Base-by-base conservation (phyloP, 345 rosid species). In the Eucalyptus marginata region DNA sequence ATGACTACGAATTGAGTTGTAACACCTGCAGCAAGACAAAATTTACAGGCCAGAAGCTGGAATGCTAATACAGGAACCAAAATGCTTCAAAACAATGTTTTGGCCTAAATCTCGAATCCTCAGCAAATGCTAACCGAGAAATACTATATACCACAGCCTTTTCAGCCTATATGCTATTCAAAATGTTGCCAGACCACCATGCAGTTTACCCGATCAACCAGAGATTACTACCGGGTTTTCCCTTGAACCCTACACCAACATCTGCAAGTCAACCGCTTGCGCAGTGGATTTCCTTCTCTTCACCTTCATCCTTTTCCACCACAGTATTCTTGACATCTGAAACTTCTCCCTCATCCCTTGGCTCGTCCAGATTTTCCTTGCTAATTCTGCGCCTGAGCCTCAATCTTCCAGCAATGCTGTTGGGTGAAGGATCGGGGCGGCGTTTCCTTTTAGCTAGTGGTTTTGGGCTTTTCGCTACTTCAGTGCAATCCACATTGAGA, bases 391-490 rank as follows among this genome's bases (percentile, higher is more conserved):
- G 94, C 68, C 93, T 89, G 87, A 68, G 93, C 83, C 95, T 91
- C 44, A 94, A 89, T 92, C 96, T 92, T 91, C 92, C 94, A 86
- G 89, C 93, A 79, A 91, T 93, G 76, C 94, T 91, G 44, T 94
- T 90, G 27, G 90, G 93, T 89, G 50, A 90, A 84, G 90, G 92
- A 89, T 93, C 93, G 17, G 64, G 46, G 51, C 90, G 36, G 50
- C 54, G 15, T 24, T 87, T 90, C 44, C 87, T 86, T 89, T 90
- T 91, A 88, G 56, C 87, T 79, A 66, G 54, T 7, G 87, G 90
- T 33, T 81, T 93, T 49, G 20, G 84, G 86, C 86, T 10, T 80
- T 58, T 76, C 43, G 36, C 90, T 50, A n/a, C 40, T 43, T 71
- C 62, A 86, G 87, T 49, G 59, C 62, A n/a, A n/a, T 88, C 80